Percentiles rank a stretch among this genome's conserved stretches.
These are phyloP conservation scores for Heritiera fomes DNA, from an alignment of 345 rosid species.

Conservation along the genomic window DNA sequence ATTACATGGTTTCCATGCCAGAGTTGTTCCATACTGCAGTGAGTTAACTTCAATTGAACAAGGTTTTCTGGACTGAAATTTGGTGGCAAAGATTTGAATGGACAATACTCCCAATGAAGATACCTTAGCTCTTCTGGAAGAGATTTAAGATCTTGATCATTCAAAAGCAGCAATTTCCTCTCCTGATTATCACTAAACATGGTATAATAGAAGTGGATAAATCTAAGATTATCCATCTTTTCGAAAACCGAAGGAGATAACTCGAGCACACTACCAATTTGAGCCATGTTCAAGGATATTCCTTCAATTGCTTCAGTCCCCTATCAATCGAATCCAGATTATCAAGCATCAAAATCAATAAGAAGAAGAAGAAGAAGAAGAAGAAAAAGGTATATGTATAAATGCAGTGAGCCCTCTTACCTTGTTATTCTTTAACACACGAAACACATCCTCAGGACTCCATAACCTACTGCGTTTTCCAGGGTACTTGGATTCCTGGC, in stretches of 20 bases:
- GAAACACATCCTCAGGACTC: constrained; percentile 13
- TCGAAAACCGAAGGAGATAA: constrained; percentile 29
- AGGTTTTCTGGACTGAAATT: constrained; percentile 29
- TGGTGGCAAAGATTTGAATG: constrained; percentile 28
- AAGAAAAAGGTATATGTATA: too few relatives aligned
- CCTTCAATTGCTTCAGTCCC: constrained; percentile 33
- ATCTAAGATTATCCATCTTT: constrained; percentile 37
- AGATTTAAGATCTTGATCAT: constrained; percentile 18
- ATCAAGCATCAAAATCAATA: too few relatives aligned
- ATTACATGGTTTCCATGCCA: constrained; percentile 33
- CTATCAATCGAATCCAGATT: constrained; percentile 15
- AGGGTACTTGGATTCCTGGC: constrained; percentile 17
- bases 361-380: not conserved
- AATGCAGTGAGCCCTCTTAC: constrained; percentile 3
- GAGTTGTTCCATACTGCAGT: constrained; percentile 26
- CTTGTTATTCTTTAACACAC: constrained; percentile 25
- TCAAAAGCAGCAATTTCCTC: not conserved
- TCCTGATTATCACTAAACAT: too few relatives aligned
- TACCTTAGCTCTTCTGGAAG: constrained; percentile 34
- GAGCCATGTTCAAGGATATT: constrained; percentile 29
- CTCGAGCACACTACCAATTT: constrained; percentile 14
- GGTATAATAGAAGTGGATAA: constrained; percentile 24
- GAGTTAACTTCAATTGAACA: constrained; percentile 26
- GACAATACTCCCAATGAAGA: constrained; percentile 37
- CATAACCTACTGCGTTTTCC: constrained; percentile 28